phyloP scores from a whole-genome alignment of 192 early-diverging fungal species.

The Mortierella claussenii region DNA sequence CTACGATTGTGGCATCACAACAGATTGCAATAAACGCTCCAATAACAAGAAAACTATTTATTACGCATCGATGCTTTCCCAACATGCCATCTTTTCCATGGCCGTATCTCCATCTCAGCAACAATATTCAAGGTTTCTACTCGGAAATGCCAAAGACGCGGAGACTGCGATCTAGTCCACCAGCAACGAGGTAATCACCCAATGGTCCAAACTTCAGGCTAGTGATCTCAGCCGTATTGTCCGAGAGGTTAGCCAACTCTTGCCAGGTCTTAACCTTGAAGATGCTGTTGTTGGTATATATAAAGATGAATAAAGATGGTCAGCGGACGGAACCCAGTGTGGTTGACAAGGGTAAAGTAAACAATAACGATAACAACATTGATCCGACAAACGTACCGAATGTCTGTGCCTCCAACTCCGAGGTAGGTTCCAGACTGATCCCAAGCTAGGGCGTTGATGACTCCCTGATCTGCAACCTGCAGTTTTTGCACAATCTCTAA shows the following conservation, averaged over 20 bases:
- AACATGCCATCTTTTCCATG: too few species aligned
- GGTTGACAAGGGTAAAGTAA: too few species aligned
- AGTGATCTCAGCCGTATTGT: conserved; percentile 64
- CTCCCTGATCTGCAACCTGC: conserved; percentile 63
- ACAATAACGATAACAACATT: not conserved
- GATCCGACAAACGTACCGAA: conserved; percentile 41
- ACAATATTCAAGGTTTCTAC: too few species aligned
- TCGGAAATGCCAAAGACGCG: conserved; percentile 62
- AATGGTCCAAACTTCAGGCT: conserved; percentile 66
- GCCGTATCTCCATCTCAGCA: too few species aligned
- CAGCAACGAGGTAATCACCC: conserved; percentile 63
- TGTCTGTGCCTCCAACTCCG: conserved; percentile 73
- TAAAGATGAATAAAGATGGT: conserved; percentile 4
- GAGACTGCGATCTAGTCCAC: conserved; percentile 68
- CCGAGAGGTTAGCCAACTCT: conserved; percentile 58
- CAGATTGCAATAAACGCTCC: too few species aligned
- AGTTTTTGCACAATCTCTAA: conserved; percentile 75
- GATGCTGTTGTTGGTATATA: conserved; percentile 53
- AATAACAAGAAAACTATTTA: too few species aligned
- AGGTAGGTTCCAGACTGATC: conserved; percentile 89
- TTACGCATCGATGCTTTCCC: too few species aligned
- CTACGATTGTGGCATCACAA: too few species aligned
- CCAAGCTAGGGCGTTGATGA: conserved; percentile 74
- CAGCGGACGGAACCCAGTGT: too few species aligned
- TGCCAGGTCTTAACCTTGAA: conserved; percentile 79